These are phyloP conservation scores for Neofusicoccum laricinum DNA, from an alignment of 2,329 filamentous ascomycete species.

Conservation along the genomic window DNA sequence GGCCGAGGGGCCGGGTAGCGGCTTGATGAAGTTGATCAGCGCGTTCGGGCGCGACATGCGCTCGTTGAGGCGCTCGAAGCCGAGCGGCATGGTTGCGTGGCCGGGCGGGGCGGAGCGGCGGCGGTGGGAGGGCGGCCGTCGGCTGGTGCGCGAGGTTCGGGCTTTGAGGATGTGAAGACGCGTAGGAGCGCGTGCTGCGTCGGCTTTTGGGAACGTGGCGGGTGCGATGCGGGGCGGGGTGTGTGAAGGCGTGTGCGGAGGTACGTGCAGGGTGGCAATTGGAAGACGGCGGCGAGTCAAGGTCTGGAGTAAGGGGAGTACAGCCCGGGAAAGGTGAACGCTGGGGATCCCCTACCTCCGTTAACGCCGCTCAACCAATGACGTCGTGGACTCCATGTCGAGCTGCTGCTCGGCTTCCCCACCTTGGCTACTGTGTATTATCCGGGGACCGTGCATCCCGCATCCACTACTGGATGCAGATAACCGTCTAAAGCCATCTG, in stretches of 20 bases:
- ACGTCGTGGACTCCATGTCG: background rate
- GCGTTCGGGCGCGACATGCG: conserved; percentile 71
- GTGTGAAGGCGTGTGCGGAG: background rate
- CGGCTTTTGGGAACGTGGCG: background rate
- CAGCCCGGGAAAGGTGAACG: background rate
- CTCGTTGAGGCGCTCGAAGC: conserved; percentile 76
- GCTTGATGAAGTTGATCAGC: conserved; percentile 81
- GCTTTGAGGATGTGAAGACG: background rate
- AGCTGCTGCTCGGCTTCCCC: background rate
- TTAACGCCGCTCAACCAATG: background rate
- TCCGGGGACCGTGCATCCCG: background rate
- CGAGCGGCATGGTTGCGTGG: conserved; percentile 62
- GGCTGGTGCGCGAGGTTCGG: background rate
- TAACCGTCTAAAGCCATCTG: background rate
- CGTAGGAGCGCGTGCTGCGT: background rate
- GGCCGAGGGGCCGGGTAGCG: conserved; percentile 57
- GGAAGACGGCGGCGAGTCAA: background rate
- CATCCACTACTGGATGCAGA: background rate
- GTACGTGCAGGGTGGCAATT: background rate
- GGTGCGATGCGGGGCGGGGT: background rate
- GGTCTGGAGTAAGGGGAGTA: background rate
- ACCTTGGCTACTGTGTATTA: background rate
- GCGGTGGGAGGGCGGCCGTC: background rate
- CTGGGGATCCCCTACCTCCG: background rate
- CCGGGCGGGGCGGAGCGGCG: background rate